phyloP scores from a whole-genome alignment of 2,329 filamentous ascomycete genomes.

The Colletotrichum costaricense region DNA sequence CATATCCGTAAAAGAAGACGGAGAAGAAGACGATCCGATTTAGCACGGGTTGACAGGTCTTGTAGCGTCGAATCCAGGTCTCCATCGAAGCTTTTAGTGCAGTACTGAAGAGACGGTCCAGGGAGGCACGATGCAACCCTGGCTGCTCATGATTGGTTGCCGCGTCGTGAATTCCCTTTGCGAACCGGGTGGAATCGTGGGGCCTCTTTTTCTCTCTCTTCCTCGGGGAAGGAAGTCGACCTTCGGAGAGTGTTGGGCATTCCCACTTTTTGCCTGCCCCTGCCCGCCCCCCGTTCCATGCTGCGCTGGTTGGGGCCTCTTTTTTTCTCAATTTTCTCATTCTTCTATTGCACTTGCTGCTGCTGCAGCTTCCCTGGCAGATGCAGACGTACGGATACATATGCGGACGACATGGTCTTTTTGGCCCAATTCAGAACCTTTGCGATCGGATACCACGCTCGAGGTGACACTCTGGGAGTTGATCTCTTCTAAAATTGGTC shows the following conservation, averaged over 20 bases:
- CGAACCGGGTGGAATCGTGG: neutral
- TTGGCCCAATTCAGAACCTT: constrained; percentile 3
- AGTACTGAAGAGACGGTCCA: neutral
- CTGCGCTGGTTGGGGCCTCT: neutral
- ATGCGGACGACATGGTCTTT: constrained; percentile 7
- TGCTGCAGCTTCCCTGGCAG: constrained; percentile 7
- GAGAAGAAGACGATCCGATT: neutral
- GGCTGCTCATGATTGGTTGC: constrained; percentile 7
- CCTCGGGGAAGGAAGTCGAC: neutral
- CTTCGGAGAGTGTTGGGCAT: neutral
- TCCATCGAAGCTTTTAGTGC: neutral
- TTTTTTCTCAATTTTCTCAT: neutral
- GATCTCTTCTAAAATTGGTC: neutral
- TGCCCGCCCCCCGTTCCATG: neutral
- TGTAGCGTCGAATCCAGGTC: neutral
- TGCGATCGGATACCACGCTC: neutral
- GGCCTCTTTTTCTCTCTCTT: neutral
- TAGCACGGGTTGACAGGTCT: neutral
- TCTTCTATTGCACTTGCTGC: neutral
- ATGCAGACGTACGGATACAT: neutral
- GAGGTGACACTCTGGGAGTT: neutral
- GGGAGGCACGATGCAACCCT: constrained; percentile 14
- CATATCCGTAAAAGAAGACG: neutral
- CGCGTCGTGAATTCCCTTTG: constrained; percentile 7
- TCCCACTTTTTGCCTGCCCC: constrained; percentile 26